phyloP scores from a whole-genome alignment of 1,139 yeast genomes.

The Suhomyces kunorum region DNA sequence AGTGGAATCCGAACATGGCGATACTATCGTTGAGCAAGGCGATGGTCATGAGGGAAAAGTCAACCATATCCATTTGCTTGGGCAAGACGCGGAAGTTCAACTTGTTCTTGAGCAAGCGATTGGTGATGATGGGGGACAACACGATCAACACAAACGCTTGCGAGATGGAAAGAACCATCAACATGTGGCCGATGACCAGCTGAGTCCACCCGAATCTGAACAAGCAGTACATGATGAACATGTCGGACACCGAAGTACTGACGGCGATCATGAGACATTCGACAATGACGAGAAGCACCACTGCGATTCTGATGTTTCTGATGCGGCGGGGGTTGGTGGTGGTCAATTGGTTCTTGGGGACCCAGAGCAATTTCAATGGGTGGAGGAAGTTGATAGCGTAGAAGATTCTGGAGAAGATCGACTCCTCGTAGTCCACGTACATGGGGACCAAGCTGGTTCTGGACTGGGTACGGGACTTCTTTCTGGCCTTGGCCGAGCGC shows the following conservation, averaged over 20 bases:
- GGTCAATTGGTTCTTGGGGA: constrained; percentile 41
- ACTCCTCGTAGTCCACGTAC: background rate
- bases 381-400: constrained; percentile 31
- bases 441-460: constrained; percentile 1
- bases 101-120: constrained; percentile 27
- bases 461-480: constrained; percentile 48
- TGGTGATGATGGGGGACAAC: constrained; percentile 37
- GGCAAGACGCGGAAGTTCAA: constrained; percentile 38
- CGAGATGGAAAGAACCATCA: constrained; percentile 55
- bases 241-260: constrained; percentile 38
- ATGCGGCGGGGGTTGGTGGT: constrained; percentile 11
- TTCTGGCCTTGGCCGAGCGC: constrained; percentile 33
- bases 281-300: constrained; percentile 46
- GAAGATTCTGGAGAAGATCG: background rate
- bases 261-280: constrained; percentile 47
- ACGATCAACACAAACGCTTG: constrained; percentile 37
- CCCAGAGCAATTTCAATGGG: constrained; percentile 46
- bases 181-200: constrained; percentile 56
- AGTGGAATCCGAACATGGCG: constrained; percentile 36
- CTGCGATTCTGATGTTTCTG: constrained; percentile 30
- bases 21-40: constrained; percentile 41
- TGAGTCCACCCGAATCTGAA: constrained; percentile 61
- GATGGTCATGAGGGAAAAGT: constrained; percentile 38
- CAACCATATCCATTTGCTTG: constrained; percentile 54
- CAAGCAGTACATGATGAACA: constrained; percentile 59